phyloP scores from a whole-genome alignment of 805 yeast species.

The Teunomyces stri region DNA sequence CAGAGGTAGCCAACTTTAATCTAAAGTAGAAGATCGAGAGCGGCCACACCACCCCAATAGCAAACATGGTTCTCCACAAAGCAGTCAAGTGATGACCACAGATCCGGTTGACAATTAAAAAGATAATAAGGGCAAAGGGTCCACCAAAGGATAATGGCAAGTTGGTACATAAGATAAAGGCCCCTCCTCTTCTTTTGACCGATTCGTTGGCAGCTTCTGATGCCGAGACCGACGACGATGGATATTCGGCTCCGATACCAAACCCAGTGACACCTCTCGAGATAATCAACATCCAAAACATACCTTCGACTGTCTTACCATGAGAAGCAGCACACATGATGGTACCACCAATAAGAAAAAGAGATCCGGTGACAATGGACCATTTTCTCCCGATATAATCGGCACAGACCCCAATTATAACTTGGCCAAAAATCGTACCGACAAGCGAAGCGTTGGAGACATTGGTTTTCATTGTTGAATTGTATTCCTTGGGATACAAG shows the following conservation, averaged over 20 bases:
- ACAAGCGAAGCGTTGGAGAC: slow-evolving; percentile 69
- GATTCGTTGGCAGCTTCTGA: slow-evolving; percentile 74
- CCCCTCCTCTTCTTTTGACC: slow-evolving; percentile 60
- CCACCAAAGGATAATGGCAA: slow-evolving; percentile 75
- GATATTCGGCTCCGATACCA: slow-evolving; percentile 79
- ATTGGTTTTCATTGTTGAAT: slow-evolving; percentile 50
- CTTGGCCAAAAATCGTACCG: slow-evolving; percentile 70
- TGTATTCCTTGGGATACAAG: slow-evolving; percentile 45
- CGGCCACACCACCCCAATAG: slow-evolving; percentile 67
- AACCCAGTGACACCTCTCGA: slow-evolving; percentile 74
- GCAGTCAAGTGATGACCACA: slow-evolving; percentile 42
- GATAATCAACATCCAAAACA: slow-evolving; percentile 78
- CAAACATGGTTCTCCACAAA: slow-evolving; percentile 70
- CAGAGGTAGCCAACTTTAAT: slow-evolving; percentile 64
- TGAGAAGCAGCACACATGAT: slow-evolving; percentile 68
- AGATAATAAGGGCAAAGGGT: slow-evolving; percentile 68
- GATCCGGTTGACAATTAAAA: slow-evolving; percentile 64
- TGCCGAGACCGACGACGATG: slow-evolving; percentile 65
- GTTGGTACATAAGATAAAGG: slow-evolving; percentile 65
- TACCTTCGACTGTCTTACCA: slow-evolving; percentile 55
- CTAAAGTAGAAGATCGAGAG: slow-evolving; percentile 70
- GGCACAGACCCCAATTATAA: slow-evolving; percentile 60
- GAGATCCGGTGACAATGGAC: slow-evolving; percentile 66
- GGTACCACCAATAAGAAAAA: slow-evolving; percentile 61
- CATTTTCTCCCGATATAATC: slow-evolving; percentile 69